Conservation (phyloP, 2,329 filamentous ascomycete genomes). For the Herpotrichia juniperi region DNA sequence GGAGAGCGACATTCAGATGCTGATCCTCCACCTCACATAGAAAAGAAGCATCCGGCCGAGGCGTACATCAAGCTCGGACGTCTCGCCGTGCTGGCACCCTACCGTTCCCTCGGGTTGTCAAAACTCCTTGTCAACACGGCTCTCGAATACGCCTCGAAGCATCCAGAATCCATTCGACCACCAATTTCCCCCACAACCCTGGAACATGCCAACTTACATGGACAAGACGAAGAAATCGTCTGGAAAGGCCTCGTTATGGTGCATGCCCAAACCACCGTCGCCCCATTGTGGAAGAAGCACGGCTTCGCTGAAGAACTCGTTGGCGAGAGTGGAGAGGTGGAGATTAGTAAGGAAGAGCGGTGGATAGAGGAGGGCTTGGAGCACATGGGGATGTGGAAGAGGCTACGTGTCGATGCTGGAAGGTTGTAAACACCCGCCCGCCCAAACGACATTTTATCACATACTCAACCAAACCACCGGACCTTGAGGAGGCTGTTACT, state of each 20-base stretch:
- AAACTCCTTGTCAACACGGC: constrained; percentile 70
- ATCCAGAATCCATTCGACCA: constrained; percentile 58
- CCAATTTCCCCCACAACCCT: constrained; percentile 44
- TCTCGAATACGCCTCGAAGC: constrained; percentile 68
- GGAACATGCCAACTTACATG: constrained; percentile 53
- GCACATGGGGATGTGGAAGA: constrained; percentile 83
- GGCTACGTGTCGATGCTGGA: constrained; percentile 42
- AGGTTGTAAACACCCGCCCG: constrained; percentile 25
- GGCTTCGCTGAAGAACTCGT: constrained; percentile 77
- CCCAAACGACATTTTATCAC: neutral
- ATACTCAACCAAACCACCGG: neutral
- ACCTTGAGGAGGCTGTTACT: neutral
- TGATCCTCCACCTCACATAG: constrained; percentile 29
- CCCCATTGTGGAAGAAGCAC: constrained; percentile 69
- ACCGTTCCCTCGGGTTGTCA: constrained; percentile 69
- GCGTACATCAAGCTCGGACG: constrained; percentile 84
- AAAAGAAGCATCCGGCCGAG: constrained; percentile 66
- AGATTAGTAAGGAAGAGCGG: constrained; percentile 36
- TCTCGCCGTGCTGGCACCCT: constrained; percentile 71
- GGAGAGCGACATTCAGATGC: constrained; percentile 39
- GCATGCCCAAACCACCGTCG: constrained; percentile 75
- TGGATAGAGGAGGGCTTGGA: constrained; percentile 87
- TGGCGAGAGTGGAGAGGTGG: constrained; percentile 56
- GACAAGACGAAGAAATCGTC: constrained; percentile 51
- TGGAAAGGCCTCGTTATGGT: constrained; percentile 80